A percentile compares a stretch with the other conserved stretches of the same genome.
phyloP scores from a whole-genome alignment of 495 filamentous ascomycete species.

The Xylaria flabelliformis region DNA sequence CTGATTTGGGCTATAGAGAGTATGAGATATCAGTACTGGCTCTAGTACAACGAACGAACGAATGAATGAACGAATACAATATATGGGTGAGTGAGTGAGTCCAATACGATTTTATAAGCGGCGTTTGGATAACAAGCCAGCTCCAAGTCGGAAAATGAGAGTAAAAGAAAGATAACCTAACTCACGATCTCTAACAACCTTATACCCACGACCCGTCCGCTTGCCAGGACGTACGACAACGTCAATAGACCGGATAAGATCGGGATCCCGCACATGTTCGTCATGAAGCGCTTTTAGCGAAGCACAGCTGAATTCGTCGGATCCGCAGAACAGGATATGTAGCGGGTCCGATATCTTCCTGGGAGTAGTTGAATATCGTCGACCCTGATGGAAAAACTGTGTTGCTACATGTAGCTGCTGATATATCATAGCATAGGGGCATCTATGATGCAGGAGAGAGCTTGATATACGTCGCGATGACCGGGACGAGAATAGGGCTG shows the following conservation, averaged over 20 bases:
- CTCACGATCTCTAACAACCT: conserved; percentile 71
- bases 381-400: neutral
- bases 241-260: conserved; percentile 79
- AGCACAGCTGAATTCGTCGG: conserved; percentile 86
- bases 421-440: neutral
- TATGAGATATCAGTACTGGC: conserved; percentile 15
- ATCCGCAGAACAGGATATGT: conserved; percentile 94
- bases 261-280: conserved; percentile 60
- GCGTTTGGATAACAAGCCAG: neutral
- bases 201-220: conserved; percentile 72
- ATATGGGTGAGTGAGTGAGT: neutral
- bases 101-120: neutral
- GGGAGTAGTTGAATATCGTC: neutral
- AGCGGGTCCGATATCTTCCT: conserved; percentile 61
- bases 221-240: conserved; percentile 85
- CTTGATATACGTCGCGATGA: neutral
- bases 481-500: neutral
- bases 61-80: neutral
- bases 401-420: neutral
- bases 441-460: neutral
- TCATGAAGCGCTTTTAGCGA: conserved; percentile 74
- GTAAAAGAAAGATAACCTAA: neutral
- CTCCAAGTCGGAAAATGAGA: neutral
- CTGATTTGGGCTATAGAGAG: conserved; percentile 74
- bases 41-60: neutral